Percentiles rank a stretch among this genome's conserved stretches.
Evolutionary conservation across 768 basidiomycete species (phyloP).

Genomic region (Gautieria morchelliformis): DNA sequence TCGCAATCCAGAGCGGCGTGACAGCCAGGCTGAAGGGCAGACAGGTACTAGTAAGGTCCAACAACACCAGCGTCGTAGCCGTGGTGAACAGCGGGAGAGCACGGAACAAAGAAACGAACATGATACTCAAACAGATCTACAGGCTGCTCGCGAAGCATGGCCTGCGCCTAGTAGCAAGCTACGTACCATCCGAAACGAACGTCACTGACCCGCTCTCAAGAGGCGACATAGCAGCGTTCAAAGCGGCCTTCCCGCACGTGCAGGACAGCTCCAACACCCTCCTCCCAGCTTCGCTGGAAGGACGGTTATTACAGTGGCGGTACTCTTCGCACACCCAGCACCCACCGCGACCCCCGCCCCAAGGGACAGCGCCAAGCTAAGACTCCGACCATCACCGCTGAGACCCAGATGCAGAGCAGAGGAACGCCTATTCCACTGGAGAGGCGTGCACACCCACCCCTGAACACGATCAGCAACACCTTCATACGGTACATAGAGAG

Average conservation of each 20-base stretch:
- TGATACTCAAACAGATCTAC: slow-evolving; percentile 20
- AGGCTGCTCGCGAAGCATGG: slow-evolving; percentile 8
- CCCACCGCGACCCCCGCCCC: too few species aligned
- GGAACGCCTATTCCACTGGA: slow-evolving; percentile 23
- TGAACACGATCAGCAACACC: slow-evolving; percentile 14
- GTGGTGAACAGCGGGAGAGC: slow-evolving; percentile 23
- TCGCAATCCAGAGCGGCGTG: neutral
- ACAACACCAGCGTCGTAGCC: slow-evolving; percentile 18
- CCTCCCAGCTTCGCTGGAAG: too few species aligned
- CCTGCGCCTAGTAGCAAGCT: slow-evolving; percentile 13
- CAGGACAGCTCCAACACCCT: too few species aligned
- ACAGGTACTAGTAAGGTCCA: neutral
- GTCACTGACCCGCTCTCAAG: neutral
- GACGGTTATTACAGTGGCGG: too few species aligned
- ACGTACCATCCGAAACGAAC: too few species aligned
- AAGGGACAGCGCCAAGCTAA: neutral
- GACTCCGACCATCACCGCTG: slow-evolving; percentile 14
- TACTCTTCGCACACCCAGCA: too few species aligned
- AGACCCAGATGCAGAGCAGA: slow-evolving; percentile 17
- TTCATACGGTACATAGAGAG: slow-evolving; percentile 12
- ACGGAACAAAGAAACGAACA: slow-evolving; percentile 18
- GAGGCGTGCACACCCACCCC: slow-evolving; percentile 23
- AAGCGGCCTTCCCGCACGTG: neutral
- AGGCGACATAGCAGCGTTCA: slow-evolving; percentile 16
- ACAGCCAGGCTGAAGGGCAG: neutral